A percentile compares a stretch with the other conserved stretches of the same genome.
Conservation (phyloP, 2,329 filamentous ascomycete genomes). For the Pyrenochaeta sp. region DNA sequence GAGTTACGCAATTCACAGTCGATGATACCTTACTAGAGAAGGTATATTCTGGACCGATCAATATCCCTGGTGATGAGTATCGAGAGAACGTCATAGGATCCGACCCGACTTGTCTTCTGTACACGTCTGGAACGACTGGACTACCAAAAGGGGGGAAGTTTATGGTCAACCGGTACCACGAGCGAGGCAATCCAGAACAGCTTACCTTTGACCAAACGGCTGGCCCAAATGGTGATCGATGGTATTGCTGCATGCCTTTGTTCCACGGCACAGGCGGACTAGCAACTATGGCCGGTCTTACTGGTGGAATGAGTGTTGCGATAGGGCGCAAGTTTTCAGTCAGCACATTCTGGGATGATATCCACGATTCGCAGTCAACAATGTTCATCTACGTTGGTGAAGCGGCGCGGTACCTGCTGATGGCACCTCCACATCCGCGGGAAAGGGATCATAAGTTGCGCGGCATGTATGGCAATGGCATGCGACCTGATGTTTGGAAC, state of each 20-base stretch:
- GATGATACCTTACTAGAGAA: constrained; percentile 25
- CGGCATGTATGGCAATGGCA: constrained; percentile 70
- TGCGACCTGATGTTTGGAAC: constrained; percentile 73
- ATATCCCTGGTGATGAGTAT: constrained; percentile 62
- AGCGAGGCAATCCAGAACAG: constrained; percentile 46
- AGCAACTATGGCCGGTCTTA: constrained; percentile 60
- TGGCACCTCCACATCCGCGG: constrained; percentile 67
- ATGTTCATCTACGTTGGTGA: constrained; percentile 81
- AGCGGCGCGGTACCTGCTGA: constrained; percentile 75
- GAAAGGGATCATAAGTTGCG: constrained; percentile 67
- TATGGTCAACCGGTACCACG: constrained; percentile 37
- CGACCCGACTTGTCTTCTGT: constrained; percentile 70
- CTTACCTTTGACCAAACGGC: constrained; percentile 43
- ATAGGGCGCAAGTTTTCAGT: constrained; percentile 73
- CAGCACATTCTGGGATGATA: constrained; percentile 74
- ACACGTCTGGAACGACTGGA: constrained; percentile 79
- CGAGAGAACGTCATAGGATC: constrained; percentile 60
- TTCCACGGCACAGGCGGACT: constrained; percentile 79
- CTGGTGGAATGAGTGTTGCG: constrained; percentile 59
- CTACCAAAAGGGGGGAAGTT: constrained; percentile 65
- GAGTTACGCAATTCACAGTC: constrained; percentile 27
- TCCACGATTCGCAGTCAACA: constrained; percentile 71
- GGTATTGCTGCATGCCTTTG: constrained; percentile 79
- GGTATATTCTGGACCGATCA: constrained; percentile 23
- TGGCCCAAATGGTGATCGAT: constrained; percentile 62